Conservation (phyloP, 176 grass and related monocot species). For the Oryza longistaminata region DNA sequence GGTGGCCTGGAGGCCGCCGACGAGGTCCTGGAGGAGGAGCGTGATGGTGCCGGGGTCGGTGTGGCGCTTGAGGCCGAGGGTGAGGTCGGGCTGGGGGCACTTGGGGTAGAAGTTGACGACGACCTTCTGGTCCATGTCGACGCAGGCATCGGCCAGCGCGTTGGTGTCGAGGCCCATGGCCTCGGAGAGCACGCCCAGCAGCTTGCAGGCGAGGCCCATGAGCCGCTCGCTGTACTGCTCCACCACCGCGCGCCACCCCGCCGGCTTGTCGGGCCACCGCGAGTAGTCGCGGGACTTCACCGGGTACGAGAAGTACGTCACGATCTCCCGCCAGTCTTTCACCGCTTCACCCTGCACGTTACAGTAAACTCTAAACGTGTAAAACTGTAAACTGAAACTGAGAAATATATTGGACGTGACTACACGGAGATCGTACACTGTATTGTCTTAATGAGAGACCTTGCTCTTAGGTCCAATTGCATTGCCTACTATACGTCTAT, state of each 20-base stretch:
- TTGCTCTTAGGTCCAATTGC: too few relatives aligned
- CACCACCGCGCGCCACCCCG: slow-evolving; percentile 61
- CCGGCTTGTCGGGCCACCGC: slow-evolving; percentile 86
- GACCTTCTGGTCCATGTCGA: slow-evolving; percentile 95
- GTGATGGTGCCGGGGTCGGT: slow-evolving; percentile 95
- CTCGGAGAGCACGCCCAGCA: slow-evolving; percentile 81
- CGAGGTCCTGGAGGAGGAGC: slow-evolving; percentile 87
- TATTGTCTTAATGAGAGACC: too few relatives aligned
- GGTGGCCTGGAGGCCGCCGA: slow-evolving; percentile 93
- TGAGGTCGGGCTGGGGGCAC: slow-evolving; percentile 92
- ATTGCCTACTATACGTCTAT: too few relatives aligned
- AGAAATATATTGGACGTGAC: too few relatives aligned
- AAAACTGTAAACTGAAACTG: neutral
- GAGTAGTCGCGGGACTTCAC: slow-evolving; percentile 62
- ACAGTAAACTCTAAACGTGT: neutral
- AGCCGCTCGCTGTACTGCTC: slow-evolving; percentile 80
- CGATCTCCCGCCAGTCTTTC: slow-evolving; percentile 94
- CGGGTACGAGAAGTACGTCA: slow-evolving; percentile 97
- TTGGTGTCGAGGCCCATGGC: slow-evolving; percentile 72
- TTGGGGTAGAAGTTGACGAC: slow-evolving; percentile 96
- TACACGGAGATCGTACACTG: too few relatives aligned
- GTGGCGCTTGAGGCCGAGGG: slow-evolving; percentile 89
- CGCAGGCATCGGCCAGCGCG: slow-evolving; percentile 65
- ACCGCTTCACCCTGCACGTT: slow-evolving; percentile 68
- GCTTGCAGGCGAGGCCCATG: slow-evolving; percentile 64